A percentile compares a stretch with the other conserved stretches of the same genome.
phyloP scores from a whole-genome alignment of 345 rosid species.

The Eucalyptus marginata region DNA sequence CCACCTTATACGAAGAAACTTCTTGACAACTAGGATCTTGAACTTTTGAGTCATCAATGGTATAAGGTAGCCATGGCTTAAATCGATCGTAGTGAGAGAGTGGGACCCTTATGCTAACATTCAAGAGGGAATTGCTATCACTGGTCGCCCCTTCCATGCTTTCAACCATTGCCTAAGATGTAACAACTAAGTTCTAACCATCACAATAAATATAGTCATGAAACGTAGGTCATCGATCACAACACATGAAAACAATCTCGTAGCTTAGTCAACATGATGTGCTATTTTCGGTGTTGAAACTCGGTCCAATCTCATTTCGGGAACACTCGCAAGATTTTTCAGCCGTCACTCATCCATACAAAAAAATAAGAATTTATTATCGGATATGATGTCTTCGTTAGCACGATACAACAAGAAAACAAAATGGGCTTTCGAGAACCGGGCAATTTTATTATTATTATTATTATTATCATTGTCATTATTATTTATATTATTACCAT shows the following conservation, averaged over 20 bases:
- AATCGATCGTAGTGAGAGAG: not conserved
- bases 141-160: too few species aligned
- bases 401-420: not conserved
- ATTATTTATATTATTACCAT: not conserved
- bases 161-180: not conserved
- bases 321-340: not conserved
- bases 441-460: not conserved
- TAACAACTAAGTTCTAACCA: not conserved
- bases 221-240: not conserved
- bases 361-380: not conserved
- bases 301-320: not conserved
- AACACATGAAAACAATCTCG: not conserved
- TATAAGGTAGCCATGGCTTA: not conserved
- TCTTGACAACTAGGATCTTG: not conserved
- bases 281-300: not conserved
- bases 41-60: accelerated
- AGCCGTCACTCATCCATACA: not conserved
- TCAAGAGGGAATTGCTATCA: too few species aligned
- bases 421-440: not conserved
- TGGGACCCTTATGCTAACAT: not conserved
- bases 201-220: too few species aligned
- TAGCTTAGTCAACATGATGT: not conserved
- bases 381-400: not conserved
- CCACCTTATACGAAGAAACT: not conserved
- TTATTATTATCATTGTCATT: not conserved